Percentiles rank a stretch among this genome's conserved stretches.
phyloP scores from a whole-genome alignment of 129 eudicot species.

The Saposhnikovia divaricata region DNA sequence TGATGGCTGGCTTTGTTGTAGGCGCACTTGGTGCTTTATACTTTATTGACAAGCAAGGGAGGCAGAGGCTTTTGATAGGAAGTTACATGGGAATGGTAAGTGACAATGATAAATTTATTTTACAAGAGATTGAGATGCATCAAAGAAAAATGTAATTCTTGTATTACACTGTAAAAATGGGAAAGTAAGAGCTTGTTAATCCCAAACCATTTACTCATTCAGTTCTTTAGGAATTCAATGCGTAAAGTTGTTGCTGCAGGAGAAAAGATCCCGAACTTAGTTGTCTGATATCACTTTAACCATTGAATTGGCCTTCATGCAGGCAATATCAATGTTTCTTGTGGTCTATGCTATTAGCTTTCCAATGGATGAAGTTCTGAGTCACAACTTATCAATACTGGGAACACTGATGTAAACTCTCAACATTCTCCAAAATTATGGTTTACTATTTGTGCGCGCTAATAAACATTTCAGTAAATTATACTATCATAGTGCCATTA shows the following conservation, averaged over 20 bases:
- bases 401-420: slow-evolving; percentile 68
- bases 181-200: neutral
- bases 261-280: neutral
- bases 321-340: slow-evolving; percentile 75
- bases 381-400: slow-evolving; percentile 63
- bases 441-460: neutral
- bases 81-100: slow-evolving; percentile 87
- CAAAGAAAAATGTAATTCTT: no score
- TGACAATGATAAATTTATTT: neutral
- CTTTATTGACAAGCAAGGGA: slow-evolving; percentile 73
- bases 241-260: neutral
- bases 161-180: neutral
- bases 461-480: neutral
- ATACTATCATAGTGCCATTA: neutral
- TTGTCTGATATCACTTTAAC: neutral
- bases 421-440: neutral
- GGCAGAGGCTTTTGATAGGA: slow-evolving; percentile 67
- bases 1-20: slow-evolving; percentile 22
- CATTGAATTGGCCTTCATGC: slow-evolving; percentile 13
- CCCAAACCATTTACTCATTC: neutral
- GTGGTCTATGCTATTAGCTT: slow-evolving; percentile 57
- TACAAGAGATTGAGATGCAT: slow-evolving; percentile 1
- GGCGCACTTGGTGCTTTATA: slow-evolving; percentile 76
- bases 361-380: slow-evolving; percentile 52
- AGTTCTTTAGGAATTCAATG: neutral